Evolutionary conservation across 805 yeast genomes (phyloP).

Genomic region (Saturnispora dispora): DNA sequence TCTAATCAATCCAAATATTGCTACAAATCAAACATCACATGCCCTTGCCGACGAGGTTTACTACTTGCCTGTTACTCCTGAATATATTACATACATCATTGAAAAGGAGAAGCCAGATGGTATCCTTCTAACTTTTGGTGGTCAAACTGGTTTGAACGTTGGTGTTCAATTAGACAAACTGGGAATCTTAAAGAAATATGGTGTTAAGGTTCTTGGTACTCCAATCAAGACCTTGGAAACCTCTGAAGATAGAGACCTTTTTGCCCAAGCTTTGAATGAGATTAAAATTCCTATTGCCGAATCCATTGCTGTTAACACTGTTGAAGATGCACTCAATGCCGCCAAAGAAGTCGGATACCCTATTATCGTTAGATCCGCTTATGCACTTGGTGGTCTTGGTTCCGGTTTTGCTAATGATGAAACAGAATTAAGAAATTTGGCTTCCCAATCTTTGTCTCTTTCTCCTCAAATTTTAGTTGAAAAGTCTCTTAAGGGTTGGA

Average conservation of each 20-base stretch:
- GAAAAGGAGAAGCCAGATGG: conserved; percentile 95
- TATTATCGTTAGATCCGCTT: conserved; percentile 94
- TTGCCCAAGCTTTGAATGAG: conserved; percentile 90
- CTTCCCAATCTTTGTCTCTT: conserved; percentile 87
- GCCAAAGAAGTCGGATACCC: conserved; percentile 88
- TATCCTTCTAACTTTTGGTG: conserved; percentile 95
- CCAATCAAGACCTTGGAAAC: conserved; percentile 93
- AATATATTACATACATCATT: conserved; percentile 92
- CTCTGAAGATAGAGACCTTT: conserved; percentile 95
- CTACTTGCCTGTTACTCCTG: conserved; percentile 95
- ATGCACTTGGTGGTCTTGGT: conserved; percentile 95
- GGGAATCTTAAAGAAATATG: conserved; percentile 88
- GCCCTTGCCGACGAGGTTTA: conserved; percentile 97
- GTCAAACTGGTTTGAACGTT: conserved; percentile 94
- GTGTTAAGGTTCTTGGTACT: conserved; percentile 94
- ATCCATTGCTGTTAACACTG: conserved; percentile 73
- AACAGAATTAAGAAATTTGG: conserved; percentile 68
- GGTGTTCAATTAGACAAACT: conserved; percentile 80
- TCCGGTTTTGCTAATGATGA: conserved; percentile 95
- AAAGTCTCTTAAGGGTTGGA: conserved; percentile 98
- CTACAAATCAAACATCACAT: conserved; percentile 96
- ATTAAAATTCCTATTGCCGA: conserved; percentile 93
- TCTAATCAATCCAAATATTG: conserved; percentile 94
- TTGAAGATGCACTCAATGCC: conserved; percentile 77
- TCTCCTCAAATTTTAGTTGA: conserved; percentile 95